A percentile compares a stretch with the other conserved stretches of the same genome.
Conservation (phyloP, 179 eudicot genomes). For the Patellifolia procumbens region DNA sequence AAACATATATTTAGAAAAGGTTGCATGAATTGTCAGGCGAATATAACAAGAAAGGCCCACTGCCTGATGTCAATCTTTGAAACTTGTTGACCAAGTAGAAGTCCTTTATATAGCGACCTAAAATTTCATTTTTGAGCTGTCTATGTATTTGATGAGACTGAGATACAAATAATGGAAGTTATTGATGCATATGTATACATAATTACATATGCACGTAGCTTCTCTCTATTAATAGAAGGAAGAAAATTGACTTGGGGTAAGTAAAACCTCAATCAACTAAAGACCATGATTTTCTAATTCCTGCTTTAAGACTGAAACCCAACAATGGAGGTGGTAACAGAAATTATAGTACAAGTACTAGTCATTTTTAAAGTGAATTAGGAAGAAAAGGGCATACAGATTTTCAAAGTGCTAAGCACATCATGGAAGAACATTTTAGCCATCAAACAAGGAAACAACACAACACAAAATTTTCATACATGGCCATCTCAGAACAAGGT, state of each 20-base stretch:
- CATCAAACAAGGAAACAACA: background rate
- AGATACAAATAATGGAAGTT: background rate
- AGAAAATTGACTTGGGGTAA: background rate
- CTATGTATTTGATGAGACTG: background rate
- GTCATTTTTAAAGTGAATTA: background rate
- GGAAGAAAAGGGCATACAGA: background rate
- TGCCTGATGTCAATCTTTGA: background rate
- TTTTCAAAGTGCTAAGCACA: background rate
- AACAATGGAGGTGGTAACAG: background rate
- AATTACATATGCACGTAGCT: too few species aligned
- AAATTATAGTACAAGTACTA: background rate
- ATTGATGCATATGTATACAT: background rate
- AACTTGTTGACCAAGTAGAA: background rate
- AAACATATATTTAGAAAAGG: background rate
- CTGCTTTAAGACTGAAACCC: background rate
- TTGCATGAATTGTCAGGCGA: constrained; percentile 1
- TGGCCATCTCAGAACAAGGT: background rate
- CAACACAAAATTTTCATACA: background rate
- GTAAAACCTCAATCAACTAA: background rate
- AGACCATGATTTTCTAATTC: background rate
- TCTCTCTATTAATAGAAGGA: background rate
- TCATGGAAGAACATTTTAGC: background rate
- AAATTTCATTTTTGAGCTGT: background rate
- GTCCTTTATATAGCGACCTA: background rate
- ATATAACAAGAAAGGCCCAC: background rate